Evolutionary conservation across 331 rosid species (phyloP).

Genomic region (Saraca asoca): DNA sequence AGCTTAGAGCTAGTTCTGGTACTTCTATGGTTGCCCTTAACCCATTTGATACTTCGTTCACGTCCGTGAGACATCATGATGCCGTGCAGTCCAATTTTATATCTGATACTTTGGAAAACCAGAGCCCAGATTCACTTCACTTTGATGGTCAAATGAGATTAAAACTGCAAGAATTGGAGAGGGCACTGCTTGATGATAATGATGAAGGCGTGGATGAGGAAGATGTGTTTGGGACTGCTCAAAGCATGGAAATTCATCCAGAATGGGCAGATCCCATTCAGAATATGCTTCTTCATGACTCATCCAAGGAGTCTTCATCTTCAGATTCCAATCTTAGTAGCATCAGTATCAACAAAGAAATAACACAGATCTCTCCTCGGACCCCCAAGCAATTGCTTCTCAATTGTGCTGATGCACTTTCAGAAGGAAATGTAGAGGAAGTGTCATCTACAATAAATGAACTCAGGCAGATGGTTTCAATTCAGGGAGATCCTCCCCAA

Average conservation of each 20-base stretch:
- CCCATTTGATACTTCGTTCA: slow-evolving; percentile 43
- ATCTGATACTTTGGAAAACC: slow-evolving; percentile 60
- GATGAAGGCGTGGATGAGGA: slow-evolving; percentile 61
- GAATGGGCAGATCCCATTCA: slow-evolving; percentile 69
- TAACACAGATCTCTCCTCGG: slow-evolving; percentile 42
- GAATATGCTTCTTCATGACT: slow-evolving; percentile 54
- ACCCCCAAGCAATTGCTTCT: slow-evolving; percentile 68
- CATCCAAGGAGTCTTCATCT: slow-evolving; percentile 76
- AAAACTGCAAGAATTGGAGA: slow-evolving; percentile 86
- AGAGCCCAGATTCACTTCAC: slow-evolving; percentile 50
- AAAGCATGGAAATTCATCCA: slow-evolving; percentile 76
- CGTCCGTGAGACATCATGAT: slow-evolving; percentile 40
- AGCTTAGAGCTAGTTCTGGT: slow-evolving; percentile 44
- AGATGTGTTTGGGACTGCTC: slow-evolving; percentile 43
- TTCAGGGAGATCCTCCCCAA: slow-evolving; percentile 91
- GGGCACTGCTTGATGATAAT: slow-evolving; percentile 73
- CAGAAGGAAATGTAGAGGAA: slow-evolving; percentile 66
- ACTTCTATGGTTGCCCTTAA: slow-evolving; percentile 42
- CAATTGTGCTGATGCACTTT: slow-evolving; percentile 73
- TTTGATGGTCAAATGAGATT: slow-evolving; percentile 61
- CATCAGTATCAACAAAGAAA: slow-evolving; percentile 63
- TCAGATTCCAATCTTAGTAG: slow-evolving; percentile 62
- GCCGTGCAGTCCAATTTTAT: slow-evolving; percentile 43
- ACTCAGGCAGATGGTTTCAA: slow-evolving; percentile 77
- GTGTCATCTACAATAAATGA: slow-evolving; percentile 65